phyloP scores from a whole-genome alignment of 495 filamentous ascomycete species.

The Aspergillus mulundensis region DNA sequence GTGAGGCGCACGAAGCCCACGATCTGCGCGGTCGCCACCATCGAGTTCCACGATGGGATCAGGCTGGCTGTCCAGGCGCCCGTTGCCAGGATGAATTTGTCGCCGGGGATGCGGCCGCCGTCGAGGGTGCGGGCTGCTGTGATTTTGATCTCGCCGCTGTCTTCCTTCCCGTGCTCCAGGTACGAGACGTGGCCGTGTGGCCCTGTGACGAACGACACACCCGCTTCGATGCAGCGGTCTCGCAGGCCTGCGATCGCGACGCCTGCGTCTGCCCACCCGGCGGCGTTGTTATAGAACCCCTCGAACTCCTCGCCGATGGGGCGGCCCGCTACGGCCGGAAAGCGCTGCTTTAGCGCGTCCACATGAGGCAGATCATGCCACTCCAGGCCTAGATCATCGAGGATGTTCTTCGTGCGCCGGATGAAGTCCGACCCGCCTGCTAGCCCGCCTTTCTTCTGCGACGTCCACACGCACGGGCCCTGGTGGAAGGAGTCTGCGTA shows the following conservation, averaged over 20 bases:
- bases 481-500: conserved; percentile 33
- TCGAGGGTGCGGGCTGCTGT: conserved; percentile 12
- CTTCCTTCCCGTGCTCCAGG: conserved; percentile 31
- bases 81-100: conserved; percentile 67
- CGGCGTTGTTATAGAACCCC: conserved; percentile 66
- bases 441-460: conserved; percentile 30
- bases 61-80: conserved; percentile 75
- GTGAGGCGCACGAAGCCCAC: conserved; percentile 66
- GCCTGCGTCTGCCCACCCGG: conserved; percentile 76
- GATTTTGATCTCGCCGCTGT: background rate
- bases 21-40: conserved; percentile 67
- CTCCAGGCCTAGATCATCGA: conserved; percentile 35
- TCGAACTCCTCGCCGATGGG: conserved; percentile 50
- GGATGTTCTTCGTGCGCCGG: conserved; percentile 32
- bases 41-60: conserved; percentile 63
- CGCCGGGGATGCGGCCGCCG: conserved; percentile 51
- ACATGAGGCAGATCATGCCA: conserved; percentile 33
- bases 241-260: conserved; percentile 56
- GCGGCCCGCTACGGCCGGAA: conserved; percentile 40
- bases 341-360: conserved; percentile 35
- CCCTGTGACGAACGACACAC: conserved; percentile 29
- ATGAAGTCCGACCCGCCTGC: conserved; percentile 34
- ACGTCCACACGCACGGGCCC: conserved; percentile 26
- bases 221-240: conserved; percentile 24
- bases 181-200: conserved; percentile 25